Conservation (phyloP, 75 land plant genomes). For the Adiantum capillusveneris region DNA sequence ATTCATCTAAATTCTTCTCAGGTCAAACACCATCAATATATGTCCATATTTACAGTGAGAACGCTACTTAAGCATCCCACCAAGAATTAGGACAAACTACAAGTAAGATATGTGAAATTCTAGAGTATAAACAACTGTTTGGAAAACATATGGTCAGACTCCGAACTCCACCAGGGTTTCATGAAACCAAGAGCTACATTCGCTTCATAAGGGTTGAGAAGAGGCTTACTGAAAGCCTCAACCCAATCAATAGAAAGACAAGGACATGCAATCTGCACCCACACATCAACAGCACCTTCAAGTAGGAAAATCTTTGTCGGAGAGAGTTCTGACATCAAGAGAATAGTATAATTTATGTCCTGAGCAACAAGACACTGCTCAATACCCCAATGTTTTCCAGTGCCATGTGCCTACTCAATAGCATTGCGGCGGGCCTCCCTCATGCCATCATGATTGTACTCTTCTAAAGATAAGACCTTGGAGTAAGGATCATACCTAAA, state of each 20-base stretch:
- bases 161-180: constrained; percentile 84
- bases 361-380: constrained; percentile 46
- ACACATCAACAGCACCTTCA: constrained; percentile 74
- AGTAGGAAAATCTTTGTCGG: constrained; percentile 62
- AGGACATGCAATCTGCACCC: constrained; percentile 98
- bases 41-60: too few relatives aligned
- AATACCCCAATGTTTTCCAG: constrained; percentile 68
- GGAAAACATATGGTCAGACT: neutral
- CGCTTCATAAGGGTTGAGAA: constrained; percentile 81
- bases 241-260: constrained; percentile 97
- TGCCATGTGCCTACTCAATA: constrained; percentile 42
- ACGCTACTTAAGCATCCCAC: too few relatives aligned
- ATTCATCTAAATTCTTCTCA: too few relatives aligned
- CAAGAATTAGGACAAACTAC: too few relatives aligned
- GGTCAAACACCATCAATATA: neutral
- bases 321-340: constrained; percentile 88
- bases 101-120: too few relatives aligned
- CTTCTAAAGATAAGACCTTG: constrained; percentile 59
- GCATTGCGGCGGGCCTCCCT: constrained; percentile 66
- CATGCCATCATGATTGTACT: constrained; percentile 89
- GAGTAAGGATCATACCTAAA: constrained; percentile 86
- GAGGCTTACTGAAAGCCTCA: constrained; percentile 68
- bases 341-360: constrained; percentile 40
- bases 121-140: too few relatives aligned
- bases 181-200: constrained; percentile 80